A percentile compares a stretch with the other conserved stretches of the same genome.
Evolutionary conservation across 306 rosid species (phyloP).

Genomic region (Vachellia collinsii): DNA sequence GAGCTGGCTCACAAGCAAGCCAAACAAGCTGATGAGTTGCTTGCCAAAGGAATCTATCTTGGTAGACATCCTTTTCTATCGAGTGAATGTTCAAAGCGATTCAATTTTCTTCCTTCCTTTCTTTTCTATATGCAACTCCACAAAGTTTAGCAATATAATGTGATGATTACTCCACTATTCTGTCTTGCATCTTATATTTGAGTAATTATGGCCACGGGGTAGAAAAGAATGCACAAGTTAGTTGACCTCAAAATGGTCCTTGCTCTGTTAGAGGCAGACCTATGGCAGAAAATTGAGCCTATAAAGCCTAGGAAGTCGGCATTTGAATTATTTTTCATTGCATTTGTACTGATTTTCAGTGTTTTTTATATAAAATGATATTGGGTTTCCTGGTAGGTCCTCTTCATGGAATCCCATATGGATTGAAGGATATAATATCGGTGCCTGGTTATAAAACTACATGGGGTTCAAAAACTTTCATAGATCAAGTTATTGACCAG

Average conservation of each 20-base stretch:
- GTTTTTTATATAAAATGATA: neutral
- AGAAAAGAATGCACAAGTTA: neutral
- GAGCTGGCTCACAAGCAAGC: constrained; percentile 77
- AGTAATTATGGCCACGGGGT: neutral
- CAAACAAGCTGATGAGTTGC: constrained; percentile 67
- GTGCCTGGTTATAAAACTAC: constrained; percentile 79
- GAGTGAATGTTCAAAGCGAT: constrained; percentile 16
- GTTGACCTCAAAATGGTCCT: neutral
- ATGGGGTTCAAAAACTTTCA: constrained; percentile 75
- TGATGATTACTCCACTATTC: neutral
- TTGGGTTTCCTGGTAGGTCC: constrained; percentile 55
- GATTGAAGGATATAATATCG: constrained; percentile 80
- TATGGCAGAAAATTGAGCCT: constrained; percentile 2
- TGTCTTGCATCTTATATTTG: constrained; percentile 7
- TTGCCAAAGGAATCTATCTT: constrained; percentile 62
- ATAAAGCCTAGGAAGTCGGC: constrained; percentile 15
- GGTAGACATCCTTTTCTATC: constrained; percentile 48
- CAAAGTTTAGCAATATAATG: constrained; percentile 21
- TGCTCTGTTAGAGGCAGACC: constrained; percentile 10
- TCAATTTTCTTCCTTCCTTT: neutral
- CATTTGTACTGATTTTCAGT: constrained; percentile 9
- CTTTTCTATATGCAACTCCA: neutral
- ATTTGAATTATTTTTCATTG: neutral
- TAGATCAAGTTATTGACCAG: constrained; percentile 63
- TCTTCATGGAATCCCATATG: constrained; percentile 86